Evolutionary conservation across 2,329 filamentous ascomycete species (phyloP), one percentile per base, ranked within the genome.

Genomic region (Gnomoniopsis smithogilvyi): DNA sequence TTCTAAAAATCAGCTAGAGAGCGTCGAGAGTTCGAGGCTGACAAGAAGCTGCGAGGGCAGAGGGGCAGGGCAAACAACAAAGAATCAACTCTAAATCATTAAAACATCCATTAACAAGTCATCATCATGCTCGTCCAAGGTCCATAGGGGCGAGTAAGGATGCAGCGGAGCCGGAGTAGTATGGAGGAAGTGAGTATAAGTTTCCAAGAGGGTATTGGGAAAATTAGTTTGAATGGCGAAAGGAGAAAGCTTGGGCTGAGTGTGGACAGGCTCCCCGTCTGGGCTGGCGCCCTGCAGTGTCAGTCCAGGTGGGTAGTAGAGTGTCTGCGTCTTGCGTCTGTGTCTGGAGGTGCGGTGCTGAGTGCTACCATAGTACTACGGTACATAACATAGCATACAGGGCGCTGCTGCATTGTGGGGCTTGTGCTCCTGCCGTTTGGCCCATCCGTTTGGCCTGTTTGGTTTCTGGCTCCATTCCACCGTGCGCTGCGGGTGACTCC

Each of bases 51-150:
- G 46, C 22, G 6, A 24, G 22, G 46, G 36, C 36, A n/a, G 3
- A 7, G n/a, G 41, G 11, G 21, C 41, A 41, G 8, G 34, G 6
- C 30, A 54, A 46, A 46, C 52, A 48, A 36, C 22, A 56, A 21
- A 51, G 48, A 21, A 59, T 48, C 56, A 59, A 56, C 41, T 54
- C 46, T 41, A 45, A 62, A 55, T 62, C 58, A 53, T 50, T 15
- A 49, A 38, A 43, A 17, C n/a, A 38, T 43, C 53, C 53, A 59
- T 51, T 60, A 56, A 60, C 60, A 56, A 60, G 19, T 56, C 45
- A 50, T 56, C 60, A 54, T 62, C 52, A 60, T 56, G 43, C 46
- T 46, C 45, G n/a, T 19, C 43, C 43, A 19, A 10, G 17, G 17
- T 45, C 17, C 43, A 19, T 15, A 41, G 36, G 26, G 26, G 26